Base-by-base conservation (phyloP, 192 early-diverging fungal species). In the Spizellomyces punctatus region DNA sequence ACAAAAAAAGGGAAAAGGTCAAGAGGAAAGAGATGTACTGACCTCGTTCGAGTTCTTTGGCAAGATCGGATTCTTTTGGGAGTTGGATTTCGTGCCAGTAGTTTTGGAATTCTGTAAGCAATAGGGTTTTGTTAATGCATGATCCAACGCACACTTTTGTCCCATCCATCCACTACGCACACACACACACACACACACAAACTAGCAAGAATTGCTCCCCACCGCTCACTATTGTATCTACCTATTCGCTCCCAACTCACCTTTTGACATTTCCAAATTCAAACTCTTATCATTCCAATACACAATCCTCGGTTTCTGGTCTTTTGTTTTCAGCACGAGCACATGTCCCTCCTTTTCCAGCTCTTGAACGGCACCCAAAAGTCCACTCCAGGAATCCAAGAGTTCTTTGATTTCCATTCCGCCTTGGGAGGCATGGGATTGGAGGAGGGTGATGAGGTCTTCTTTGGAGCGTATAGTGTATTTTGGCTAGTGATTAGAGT, bases 1-100 rank as follows among this genome's bases (percentile, higher is more conserved):
- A 19, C 19, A 54, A 12, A 43, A 19, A 10, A 17, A 42, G n/a
- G 27, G 49, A 5, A 16, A 41, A 10, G 19, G 6, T 41, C 19
- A 36, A 62, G 60, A 27, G 16, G 16, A 6, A 16, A 57, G 0
- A 58, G 22, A 52, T 36, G 21, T 21, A 8, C 55, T 44, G 52
- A 86, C 85, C 85, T 47, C 82, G 80, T 58, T 90, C 79, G 64
- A 95, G 81, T 47, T 87, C 92, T 57, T 82, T 86, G 17, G 87
- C 82, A 55, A 95, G 69, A 73, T 93, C 92, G 10, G 78, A 80
- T 54, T 91, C 92, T 45, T 89, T 89, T 7, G 93, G 92, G 8
- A 93, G 81, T 8, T 66, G 55, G 42, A 95, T 76, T 42, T 84
- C 74, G 46, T 83, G 74, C 91, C 92, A 95, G 71, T 87, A 91